Evolutionary conservation across 257 asterid genomes (phyloP).

Genomic region (Salvia hispanica): DNA sequence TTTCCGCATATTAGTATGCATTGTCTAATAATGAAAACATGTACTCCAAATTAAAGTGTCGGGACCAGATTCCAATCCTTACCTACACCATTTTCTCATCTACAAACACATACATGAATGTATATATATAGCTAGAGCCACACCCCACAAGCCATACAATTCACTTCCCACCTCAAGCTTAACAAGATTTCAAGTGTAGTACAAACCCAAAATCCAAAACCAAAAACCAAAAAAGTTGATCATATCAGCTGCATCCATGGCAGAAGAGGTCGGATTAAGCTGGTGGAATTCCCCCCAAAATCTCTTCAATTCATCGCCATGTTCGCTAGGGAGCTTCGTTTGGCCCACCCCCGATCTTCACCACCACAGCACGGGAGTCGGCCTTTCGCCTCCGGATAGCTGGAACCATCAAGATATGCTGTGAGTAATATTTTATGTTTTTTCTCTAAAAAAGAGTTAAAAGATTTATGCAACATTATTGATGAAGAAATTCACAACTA

Average conservation of each 20-base stretch:
- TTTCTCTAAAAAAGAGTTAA: neutral
- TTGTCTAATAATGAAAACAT: slow-evolving; percentile 33
- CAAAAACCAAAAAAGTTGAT: neutral
- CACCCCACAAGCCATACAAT: slow-evolving; percentile 20
- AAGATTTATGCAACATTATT: no score
- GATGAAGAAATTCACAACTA: neutral
- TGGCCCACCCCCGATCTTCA: slow-evolving; percentile 45
- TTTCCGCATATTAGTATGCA: slow-evolving; percentile 3
- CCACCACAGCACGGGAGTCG: slow-evolving; percentile 14
- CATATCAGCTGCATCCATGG: slow-evolving; percentile 37
- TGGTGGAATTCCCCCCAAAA: slow-evolving; percentile 68
- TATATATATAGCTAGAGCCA: slow-evolving; percentile 22
- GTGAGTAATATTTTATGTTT: slow-evolving; percentile 44
- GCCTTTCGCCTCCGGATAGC: neutral
- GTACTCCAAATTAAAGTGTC: slow-evolving; percentile 32
- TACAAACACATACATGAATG: neutral
- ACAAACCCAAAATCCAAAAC: neutral
- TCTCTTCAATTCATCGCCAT: slow-evolving; percentile 55
- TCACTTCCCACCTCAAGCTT: slow-evolving; percentile 36
- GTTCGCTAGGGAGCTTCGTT: slow-evolving; percentile 50
- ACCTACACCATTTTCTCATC: slow-evolving; percentile 33
- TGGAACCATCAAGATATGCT: slow-evolving; percentile 45
- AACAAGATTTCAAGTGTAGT: slow-evolving; percentile 6
- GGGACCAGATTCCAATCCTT: slow-evolving; percentile 45
- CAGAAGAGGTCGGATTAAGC: slow-evolving; percentile 59